Conservation (phyloP, 75 land plant species). For the Adiantum capillusveneris region DNA sequence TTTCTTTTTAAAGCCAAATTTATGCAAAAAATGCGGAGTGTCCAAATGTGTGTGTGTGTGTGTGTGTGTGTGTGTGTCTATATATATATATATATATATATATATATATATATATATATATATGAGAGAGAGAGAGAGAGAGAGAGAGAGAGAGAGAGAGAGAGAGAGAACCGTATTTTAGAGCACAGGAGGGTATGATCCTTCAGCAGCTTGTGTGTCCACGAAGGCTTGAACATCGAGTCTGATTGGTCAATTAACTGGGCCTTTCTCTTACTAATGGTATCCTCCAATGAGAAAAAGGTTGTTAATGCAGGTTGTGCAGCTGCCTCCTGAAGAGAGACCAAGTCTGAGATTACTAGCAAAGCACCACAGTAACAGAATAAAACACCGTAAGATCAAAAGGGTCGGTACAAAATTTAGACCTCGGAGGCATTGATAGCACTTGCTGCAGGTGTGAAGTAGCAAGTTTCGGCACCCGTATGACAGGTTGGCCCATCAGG, state of each 20-base stretch:
- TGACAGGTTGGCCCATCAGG: conserved; percentile 97
- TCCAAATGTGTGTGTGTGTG: no score
- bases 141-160: not conserved
- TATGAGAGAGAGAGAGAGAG: not conserved
- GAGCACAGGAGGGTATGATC: conserved; percentile 67
- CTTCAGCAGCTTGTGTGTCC: conserved; percentile 68
- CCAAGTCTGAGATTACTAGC: no score
- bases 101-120: not conserved
- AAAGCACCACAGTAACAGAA: no score
- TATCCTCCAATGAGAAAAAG: conserved; percentile 36
- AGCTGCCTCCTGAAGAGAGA: conserved; percentile 19
- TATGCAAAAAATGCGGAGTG: not conserved
- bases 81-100: no score
- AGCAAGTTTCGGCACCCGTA: conserved; percentile 85
- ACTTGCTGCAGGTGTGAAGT: conserved; percentile 36
- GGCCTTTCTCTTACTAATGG: conserved; percentile 25
- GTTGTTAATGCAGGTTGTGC: conserved; percentile 43
- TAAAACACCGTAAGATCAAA: no score
- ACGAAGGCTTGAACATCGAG: conserved; percentile 71
- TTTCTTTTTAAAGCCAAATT: not conserved
- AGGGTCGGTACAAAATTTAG: not conserved
- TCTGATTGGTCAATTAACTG: conserved; percentile 26
- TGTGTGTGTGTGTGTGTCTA: no score
- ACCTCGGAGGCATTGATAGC: not conserved
- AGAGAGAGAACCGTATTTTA: conserved; percentile 57